Percentiles rank a stretch among this genome's conserved stretches.
Evolutionary conservation across 2,329 filamentous ascomycete species (phyloP).

Genomic region (Alternaria arbusti): DNA sequence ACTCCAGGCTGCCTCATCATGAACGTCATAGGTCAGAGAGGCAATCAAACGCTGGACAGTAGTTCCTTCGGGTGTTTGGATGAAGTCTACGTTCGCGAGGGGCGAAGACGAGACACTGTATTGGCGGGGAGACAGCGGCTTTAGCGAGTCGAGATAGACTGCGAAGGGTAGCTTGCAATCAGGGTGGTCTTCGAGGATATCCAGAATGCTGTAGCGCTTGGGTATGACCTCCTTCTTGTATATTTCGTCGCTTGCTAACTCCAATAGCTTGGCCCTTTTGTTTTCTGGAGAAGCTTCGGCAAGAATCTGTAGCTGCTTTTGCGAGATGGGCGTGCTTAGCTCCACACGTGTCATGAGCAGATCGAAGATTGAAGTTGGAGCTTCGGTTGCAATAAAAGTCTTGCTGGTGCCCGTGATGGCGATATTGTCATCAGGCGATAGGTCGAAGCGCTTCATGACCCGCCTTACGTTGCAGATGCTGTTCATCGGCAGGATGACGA

Average conservation of each 20-base stretch:
- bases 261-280: not conserved
- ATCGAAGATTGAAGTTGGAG: conserved; percentile 1
- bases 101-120: conserved; percentile 71
- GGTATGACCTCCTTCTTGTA: conserved; percentile 7
- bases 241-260: conserved; percentile 2
- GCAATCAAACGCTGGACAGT: not conserved
- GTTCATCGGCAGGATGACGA: conserved; percentile 74
- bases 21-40: conserved; percentile 9
- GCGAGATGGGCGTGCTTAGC: conserved; percentile 11
- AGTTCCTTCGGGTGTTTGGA: not conserved
- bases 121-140: conserved; percentile 9
- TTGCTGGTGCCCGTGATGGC: conserved; percentile 13
- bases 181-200: conserved; percentile 6
- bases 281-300: conserved; percentile 3
- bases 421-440: conserved; percentile 11
- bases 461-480: conserved; percentile 17
- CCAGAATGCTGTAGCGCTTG: conserved; percentile 8
- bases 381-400: conserved; percentile 3
- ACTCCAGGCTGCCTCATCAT: conserved; percentile 10
- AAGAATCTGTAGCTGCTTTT: conserved; percentile 7
- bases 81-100: conserved; percentile 54
- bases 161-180: conserved; percentile 5
- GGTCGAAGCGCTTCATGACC: conserved; percentile 21
- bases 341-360: conserved; percentile 12
- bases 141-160: conserved; percentile 5